Base-by-base conservation (phyloP, 768 basidiomycete genomes). In the Cantharellus anzutake region DNA sequence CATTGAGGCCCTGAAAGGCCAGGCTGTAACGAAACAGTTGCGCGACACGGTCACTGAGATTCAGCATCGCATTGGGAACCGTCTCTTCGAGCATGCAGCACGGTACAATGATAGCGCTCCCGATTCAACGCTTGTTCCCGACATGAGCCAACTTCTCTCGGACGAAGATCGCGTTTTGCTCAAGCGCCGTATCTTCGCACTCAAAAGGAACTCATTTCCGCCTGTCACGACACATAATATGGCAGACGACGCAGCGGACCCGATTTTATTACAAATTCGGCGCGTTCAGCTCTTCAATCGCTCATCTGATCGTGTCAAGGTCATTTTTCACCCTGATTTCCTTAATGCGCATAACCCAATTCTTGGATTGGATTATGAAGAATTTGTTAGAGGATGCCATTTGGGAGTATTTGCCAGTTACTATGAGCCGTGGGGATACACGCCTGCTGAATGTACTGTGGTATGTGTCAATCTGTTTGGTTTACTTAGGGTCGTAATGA, bases 201-300 rank as follows among this genome's bases (percentile, higher is more conserved):
- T 99, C 61, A 94, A 91, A 71, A 82, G 96, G 63, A 88, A 88
- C 73, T 82, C 87, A 5, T 80, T 92, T n/a, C 96, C 96, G 0
- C 89, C 96, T 1, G 79, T 99, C 50, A 85, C 84, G n/a, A 99
- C 96, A 14, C 96, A 99, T 74, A 99, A 99, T 73, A 98, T 98
- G 96, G 80, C 78, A 34, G 94, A 98, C 68, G 94, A 98, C 68
- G 73, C 79, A 40, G 83, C 72, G 65, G 96, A 99, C 68, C 96
- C 96, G 3, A 88, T 99, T 64, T 72, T 99, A 53, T 96, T 84
- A 72, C 94, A 98, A 68, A 86, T 99, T 63, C 82, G 96, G 16
- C 80, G 89, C 35, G 92, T 97, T 39, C 83, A 88, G 68, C 75
- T 99, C 42, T 99, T 98, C 80, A 99, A 99, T 71, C 72, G 78